phyloP scores from a whole-genome alignment of 257 asterid species.

The Capsicum chinense region DNA sequence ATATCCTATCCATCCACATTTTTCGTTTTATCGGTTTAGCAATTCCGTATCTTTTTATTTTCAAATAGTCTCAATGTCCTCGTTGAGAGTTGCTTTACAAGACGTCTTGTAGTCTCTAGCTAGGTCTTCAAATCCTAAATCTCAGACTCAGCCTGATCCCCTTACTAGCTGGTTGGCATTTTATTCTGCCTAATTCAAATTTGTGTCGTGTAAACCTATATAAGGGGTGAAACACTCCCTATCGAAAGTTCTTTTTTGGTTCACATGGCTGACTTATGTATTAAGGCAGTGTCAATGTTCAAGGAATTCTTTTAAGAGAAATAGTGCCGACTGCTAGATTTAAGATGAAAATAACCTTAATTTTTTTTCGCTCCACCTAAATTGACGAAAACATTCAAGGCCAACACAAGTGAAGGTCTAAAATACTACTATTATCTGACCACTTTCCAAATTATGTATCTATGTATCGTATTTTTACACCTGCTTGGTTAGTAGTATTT shows the following conservation, averaged over 20 bases:
- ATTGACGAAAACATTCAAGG: no score
- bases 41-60: not conserved
- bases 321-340: not conserved
- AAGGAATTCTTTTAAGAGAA: not conserved
- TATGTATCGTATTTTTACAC: not conserved
- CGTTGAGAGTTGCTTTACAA: no score
- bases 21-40: not conserved
- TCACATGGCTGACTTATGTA: not conserved
- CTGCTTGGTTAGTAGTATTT: not conserved
- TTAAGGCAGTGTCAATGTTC: not conserved
- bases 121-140: not conserved
- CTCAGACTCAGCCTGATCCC: not conserved
- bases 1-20: not conserved
- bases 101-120: not conserved
- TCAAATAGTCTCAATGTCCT: no score
- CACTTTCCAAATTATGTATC: not conserved
- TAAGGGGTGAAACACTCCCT: not conserved
- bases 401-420: not conserved
- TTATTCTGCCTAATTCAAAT: no score
- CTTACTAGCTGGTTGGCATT: no score
- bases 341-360: not conserved
- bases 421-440: not conserved
- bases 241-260: no score
- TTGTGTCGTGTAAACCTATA: not conserved
- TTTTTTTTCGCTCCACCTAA: no score